A percentile compares a stretch with the other conserved stretches of the same genome.
These are phyloP conservation scores for Lactarius pseudohatsudake DNA, from an alignment of 768 basidiomycete species.

Conservation along the genomic window DNA sequence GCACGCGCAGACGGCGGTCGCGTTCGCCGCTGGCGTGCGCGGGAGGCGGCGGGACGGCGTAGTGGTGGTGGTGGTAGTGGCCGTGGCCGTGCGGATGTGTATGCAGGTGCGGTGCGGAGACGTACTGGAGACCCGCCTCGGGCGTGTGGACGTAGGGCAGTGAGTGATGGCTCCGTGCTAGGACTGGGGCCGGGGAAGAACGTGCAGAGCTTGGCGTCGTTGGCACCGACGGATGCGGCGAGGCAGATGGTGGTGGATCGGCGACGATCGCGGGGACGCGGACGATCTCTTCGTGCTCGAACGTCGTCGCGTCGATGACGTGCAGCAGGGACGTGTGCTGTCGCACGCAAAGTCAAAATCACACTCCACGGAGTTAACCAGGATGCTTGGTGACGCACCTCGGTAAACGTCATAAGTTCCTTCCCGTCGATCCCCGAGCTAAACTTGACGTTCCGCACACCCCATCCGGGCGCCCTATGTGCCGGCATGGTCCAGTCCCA, in stretches of 20 bases:
- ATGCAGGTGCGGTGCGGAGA: conserved; percentile 13
- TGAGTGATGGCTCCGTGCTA: conserved; percentile 12
- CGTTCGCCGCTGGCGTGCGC: background rate
- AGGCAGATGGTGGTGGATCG: conserved; percentile 26
- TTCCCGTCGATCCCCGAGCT: conserved; percentile 55
- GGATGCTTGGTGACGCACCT: conserved; percentile 49
- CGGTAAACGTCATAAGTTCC: conserved; percentile 87
- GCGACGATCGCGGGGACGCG: conserved; percentile 49
- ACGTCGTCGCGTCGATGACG: conserved; percentile 83
- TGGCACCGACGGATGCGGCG: conserved; percentile 24
- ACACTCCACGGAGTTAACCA: background rate
- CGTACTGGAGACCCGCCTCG: conserved; percentile 2
- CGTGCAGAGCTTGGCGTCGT: conserved; percentile 20
- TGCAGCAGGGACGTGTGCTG: conserved; percentile 84
- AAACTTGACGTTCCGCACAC: conserved; percentile 86
- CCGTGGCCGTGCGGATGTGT: conserved; percentile 17
- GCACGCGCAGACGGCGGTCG: conserved; percentile 11
- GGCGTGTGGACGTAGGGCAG: conserved; percentile 13
- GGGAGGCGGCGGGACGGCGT: background rate
- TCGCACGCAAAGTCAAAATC: background rate
- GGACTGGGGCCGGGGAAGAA: background rate
- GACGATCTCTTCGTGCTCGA: conserved; percentile 71
- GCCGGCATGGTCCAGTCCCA: conserved; percentile 64
- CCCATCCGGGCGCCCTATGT: conserved; percentile 69
- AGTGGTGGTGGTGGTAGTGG: conserved; percentile 23